phyloP scores from a whole-genome alignment of 2,329 filamentous ascomycete genomes.

The Aspergillus glaucus region DNA sequence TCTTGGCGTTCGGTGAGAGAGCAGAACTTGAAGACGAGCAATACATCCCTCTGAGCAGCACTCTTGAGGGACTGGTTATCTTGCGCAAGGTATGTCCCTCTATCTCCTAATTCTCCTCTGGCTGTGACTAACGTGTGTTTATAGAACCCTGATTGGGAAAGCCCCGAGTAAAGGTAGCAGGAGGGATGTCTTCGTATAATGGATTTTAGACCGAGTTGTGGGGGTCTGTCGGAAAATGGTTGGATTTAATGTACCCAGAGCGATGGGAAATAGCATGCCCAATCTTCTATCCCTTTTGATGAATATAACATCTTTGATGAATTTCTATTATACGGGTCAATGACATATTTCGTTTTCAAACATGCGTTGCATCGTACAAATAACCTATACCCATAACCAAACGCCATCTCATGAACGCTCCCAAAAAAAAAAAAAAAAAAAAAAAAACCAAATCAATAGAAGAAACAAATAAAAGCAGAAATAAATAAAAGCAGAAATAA shows the following conservation, averaged over 20 bases:
- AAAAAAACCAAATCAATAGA: neutral
- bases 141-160: conserved; percentile 42
- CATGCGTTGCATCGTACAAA: too few relatives aligned
- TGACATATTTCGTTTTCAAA: too few relatives aligned
- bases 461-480: neutral
- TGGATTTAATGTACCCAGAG: conserved; percentile 32
- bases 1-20: conserved; percentile 89
- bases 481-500: neutral
- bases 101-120: neutral
- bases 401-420: too few relatives aligned
- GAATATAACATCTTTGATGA: conserved; percentile 1
- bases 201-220: conserved; percentile 13
- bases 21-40: conserved; percentile 97
- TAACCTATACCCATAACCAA: too few relatives aligned
- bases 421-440: too few relatives aligned
- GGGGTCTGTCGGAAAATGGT: conserved; percentile 16
- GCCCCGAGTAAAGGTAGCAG: conserved; percentile 26
- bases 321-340: too few relatives aligned
- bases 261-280: conserved; percentile 27
- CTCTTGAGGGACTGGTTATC: conserved; percentile 90
- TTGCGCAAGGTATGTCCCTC: conserved; percentile 71
- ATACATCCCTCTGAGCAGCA: conserved; percentile 87
- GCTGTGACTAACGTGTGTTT: conserved; percentile 18
- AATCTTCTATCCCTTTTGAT: conserved; percentile 11
- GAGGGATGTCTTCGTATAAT: conserved; percentile 13